Evolutionary conservation across 345 rosid genomes (phyloP).

Genomic region (Arabidopsis arenosa): DNA sequence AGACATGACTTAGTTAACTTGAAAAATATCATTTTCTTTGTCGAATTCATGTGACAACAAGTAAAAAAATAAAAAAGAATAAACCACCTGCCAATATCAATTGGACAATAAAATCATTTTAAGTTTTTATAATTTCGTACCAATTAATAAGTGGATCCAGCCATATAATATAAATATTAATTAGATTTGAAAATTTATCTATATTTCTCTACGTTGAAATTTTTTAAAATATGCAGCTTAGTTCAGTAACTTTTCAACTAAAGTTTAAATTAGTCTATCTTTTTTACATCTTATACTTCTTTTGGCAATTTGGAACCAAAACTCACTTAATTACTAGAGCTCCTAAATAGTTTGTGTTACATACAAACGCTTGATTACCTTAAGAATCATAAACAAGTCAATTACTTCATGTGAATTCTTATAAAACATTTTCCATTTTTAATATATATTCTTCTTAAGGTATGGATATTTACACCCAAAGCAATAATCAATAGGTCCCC

Average conservation of each 20-base stretch:
- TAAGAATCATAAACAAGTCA: not conserved
- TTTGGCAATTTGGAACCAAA: not conserved
- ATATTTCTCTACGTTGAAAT: too few relatives aligned
- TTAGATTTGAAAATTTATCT: too few relatives aligned
- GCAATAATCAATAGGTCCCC: not conserved
- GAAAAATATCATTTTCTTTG: not conserved
- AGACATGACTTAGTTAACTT: conserved; percentile 22
- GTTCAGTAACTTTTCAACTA: too few relatives aligned
- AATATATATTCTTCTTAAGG: not conserved
- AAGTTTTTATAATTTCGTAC: not conserved
- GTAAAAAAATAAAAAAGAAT: not conserved
- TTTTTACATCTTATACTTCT: not conserved
- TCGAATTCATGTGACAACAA: conserved; percentile 36
- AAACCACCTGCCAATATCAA: not conserved
- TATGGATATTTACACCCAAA: not conserved
- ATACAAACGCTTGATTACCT: not conserved
- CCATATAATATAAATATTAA: not conserved
- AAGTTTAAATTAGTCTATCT: not conserved
- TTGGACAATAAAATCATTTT: not conserved
- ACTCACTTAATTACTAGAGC: not conserved
- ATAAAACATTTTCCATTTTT: not conserved
- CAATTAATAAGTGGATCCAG: not conserved
- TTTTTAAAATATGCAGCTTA: too few relatives aligned
- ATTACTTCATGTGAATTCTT: not conserved
- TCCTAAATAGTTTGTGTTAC: not conserved